Evolutionary conservation across 1,284 basidiomycete genomes (phyloP).

Genomic region (Sporisorium iseilematis-ciliati): DNA sequence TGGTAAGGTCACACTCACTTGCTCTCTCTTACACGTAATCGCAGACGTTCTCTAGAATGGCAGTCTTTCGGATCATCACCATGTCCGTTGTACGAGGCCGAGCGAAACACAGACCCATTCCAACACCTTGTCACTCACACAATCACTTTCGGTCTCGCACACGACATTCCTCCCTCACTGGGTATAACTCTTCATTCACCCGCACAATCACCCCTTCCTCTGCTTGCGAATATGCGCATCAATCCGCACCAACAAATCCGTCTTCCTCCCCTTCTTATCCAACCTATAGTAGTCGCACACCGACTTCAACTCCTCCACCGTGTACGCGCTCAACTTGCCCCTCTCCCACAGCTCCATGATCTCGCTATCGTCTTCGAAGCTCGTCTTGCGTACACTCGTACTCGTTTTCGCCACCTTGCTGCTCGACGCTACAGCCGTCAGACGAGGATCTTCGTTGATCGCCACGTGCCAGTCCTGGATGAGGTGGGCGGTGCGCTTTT

Average conservation of each 20-base stretch:
- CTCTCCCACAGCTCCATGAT: slow-evolving; percentile 35
- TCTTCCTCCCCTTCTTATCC: slow-evolving; percentile 59
- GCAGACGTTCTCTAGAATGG: no score
- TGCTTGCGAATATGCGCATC: slow-evolving; percentile 42
- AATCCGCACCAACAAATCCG: slow-evolving; percentile 58
- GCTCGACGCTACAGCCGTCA: slow-evolving; percentile 6
- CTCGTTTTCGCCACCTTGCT: slow-evolving; percentile 33
- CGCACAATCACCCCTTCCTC: slow-evolving; percentile 9
- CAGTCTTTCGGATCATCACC: no score
- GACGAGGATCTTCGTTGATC: slow-evolving; percentile 75
- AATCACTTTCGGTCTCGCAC: neutral
- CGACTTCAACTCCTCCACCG: slow-evolving; percentile 52
- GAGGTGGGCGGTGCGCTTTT: slow-evolving; percentile 81
- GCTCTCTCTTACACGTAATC: no score
- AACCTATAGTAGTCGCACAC: slow-evolving; percentile 58
- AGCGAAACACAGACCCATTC: no score
- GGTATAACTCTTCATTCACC: neutral
- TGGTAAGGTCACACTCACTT: no score
- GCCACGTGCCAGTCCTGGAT: slow-evolving; percentile 81
- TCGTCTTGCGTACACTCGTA: slow-evolving; percentile 32
- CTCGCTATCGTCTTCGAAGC: slow-evolving; percentile 50
- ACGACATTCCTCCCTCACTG: neutral
- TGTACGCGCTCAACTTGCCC: slow-evolving; percentile 53
- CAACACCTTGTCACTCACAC: no score
- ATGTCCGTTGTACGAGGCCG: neutral